Percentiles rank a stretch among this genome's conserved stretches.
phyloP scores from a whole-genome alignment of 2,329 filamentous ascomycete species.

The Diaporthe ilicicola region DNA sequence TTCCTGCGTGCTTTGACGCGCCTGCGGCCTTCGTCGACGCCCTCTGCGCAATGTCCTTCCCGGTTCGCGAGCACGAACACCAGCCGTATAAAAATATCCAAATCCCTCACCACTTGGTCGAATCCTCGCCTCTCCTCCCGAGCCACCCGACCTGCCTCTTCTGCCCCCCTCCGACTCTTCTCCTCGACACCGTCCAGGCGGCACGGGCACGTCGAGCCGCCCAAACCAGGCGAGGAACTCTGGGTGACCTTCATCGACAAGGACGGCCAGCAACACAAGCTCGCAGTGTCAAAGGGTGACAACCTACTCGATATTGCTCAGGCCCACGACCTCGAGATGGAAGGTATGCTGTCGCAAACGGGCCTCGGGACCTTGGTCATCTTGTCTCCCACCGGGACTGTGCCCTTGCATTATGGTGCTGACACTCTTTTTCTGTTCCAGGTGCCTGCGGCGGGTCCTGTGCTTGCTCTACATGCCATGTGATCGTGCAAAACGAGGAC shows the following conservation, averaged over 20 bases:
- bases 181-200: constrained; percentile 65
- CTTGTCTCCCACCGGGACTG: constrained; percentile 39
- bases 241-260: constrained; percentile 95
- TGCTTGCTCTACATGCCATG: constrained; percentile 92
- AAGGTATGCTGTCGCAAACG: constrained; percentile 61
- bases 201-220: constrained; percentile 85
- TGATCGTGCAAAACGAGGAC: constrained; percentile 79
- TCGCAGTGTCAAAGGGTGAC: constrained; percentile 85
- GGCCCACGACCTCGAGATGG: constrained; percentile 96
- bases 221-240: constrained; percentile 92
- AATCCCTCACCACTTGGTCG: neutral
- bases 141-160: neutral
- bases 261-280: constrained; percentile 77
- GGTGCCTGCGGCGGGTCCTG: constrained; percentile 92
- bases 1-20: constrained; percentile 18
- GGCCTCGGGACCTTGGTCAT: neutral
- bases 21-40: neutral
- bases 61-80: constrained; percentile 6
- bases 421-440: neutral
- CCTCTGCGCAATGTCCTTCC: constrained; percentile 14
- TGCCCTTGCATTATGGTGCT: neutral
- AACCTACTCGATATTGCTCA: constrained; percentile 96
- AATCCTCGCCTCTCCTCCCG: neutral
- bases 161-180: constrained; percentile 47
- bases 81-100: neutral